Evolutionary conservation across 75 land plant species (phyloP).

Genomic region (Picea sitchensis): DNA sequence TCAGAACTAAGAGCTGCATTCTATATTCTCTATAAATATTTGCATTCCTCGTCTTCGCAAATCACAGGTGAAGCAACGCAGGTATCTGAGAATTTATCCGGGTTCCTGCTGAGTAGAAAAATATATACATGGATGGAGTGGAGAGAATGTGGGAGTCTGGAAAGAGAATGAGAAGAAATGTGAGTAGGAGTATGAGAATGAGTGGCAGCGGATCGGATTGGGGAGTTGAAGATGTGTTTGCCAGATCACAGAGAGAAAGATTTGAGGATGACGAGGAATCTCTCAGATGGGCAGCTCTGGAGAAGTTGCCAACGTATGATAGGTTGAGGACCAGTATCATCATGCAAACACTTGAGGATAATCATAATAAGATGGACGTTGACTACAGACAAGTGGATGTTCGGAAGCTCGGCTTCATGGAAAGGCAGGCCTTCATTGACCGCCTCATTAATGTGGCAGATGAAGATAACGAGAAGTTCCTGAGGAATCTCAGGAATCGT

Average conservation of each 20-base stretch:
- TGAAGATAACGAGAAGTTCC: slow-evolving; percentile 76
- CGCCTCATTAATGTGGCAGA: slow-evolving; percentile 65
- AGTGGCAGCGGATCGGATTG: slow-evolving; percentile 29
- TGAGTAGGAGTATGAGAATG: slow-evolving; percentile 34
- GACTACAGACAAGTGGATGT: slow-evolving; percentile 42
- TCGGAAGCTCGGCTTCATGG: slow-evolving; percentile 28
- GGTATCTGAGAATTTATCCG: too few relatives aligned
- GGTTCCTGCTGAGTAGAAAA: too few relatives aligned
- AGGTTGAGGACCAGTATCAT: slow-evolving; percentile 6
- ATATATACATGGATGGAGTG: not conserved
- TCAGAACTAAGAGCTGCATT: too few relatives aligned
- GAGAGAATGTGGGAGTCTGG: slow-evolving; percentile 6
- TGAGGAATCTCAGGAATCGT: slow-evolving; percentile 53
- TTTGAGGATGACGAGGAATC: slow-evolving; percentile 22
- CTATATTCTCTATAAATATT: too few relatives aligned
- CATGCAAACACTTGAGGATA: not conserved
- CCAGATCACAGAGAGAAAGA: not conserved
- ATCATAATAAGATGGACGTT: slow-evolving; percentile 11
- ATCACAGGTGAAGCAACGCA: too few relatives aligned
- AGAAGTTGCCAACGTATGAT: slow-evolving; percentile 28
- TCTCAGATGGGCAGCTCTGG: slow-evolving; percentile 25
- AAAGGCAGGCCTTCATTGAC: slow-evolving; percentile 48
- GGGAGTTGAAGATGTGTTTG: slow-evolving; percentile 38
- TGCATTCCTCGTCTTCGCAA: too few relatives aligned
- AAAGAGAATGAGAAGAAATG: slow-evolving; percentile 14